Conservation (phyloP, 2,329 filamentous ascomycete genomes). For the Coniochaeta sp. region DNA sequence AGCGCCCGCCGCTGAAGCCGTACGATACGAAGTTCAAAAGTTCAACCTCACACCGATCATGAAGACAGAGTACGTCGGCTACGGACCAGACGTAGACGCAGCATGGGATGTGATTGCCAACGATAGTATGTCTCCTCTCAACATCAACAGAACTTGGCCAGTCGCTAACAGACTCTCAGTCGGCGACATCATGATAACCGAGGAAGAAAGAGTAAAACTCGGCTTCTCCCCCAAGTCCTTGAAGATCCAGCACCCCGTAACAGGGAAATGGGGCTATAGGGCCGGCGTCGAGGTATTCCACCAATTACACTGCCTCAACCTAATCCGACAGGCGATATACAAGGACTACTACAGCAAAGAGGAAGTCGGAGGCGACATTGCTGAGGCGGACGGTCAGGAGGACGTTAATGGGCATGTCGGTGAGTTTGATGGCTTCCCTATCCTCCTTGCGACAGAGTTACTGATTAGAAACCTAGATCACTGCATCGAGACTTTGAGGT, state of each 20-base stretch:
- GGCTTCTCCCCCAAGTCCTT: conserved; percentile 45
- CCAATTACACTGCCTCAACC: conserved; percentile 44
- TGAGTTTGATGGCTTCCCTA: conserved; percentile 10
- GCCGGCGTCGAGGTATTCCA: conserved; percentile 54
- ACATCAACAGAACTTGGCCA: neutral
- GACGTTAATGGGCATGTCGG: conserved; percentile 36
- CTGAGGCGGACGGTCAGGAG: conserved; percentile 27
- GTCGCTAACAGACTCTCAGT: conserved; percentile 27
- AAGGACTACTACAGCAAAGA: conserved; percentile 38
- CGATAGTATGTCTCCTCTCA: conserved; percentile 20
- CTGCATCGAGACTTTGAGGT: conserved; percentile 45
- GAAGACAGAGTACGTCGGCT: conserved; percentile 46
- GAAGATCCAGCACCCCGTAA: conserved; percentile 47
- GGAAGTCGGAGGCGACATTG: conserved; percentile 39
- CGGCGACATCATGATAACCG: conserved; percentile 53
- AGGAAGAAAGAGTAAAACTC: conserved; percentile 44
- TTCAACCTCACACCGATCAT: conserved; percentile 41
- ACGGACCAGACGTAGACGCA: conserved; percentile 47
- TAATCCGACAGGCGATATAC: conserved; percentile 39
- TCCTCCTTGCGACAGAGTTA: neutral
- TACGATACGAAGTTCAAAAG: conserved; percentile 41
- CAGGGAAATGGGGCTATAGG: conserved; percentile 51
- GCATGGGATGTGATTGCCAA: conserved; percentile 50
- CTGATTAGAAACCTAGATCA: too few relatives aligned
- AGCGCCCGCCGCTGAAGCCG: conserved; percentile 40